Evolutionary conservation across 371 early-diverging fungal species (phyloP), one percentile per base, ranked within the genome.

Genomic region (Mucor plumbeus): DNA sequence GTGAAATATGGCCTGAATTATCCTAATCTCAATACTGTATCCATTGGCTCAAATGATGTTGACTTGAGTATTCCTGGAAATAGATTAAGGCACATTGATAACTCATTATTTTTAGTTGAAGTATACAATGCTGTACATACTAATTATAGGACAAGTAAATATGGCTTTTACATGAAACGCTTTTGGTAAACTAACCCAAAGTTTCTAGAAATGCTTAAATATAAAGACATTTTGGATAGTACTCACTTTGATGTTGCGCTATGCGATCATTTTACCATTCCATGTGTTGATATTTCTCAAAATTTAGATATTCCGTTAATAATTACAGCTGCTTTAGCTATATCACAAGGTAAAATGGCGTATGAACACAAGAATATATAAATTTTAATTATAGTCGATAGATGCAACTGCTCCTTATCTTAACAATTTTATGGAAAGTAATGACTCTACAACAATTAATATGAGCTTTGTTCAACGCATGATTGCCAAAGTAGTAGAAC

Each of bases 401-500:
- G 76, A 76, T 50, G 65, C 78, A 7, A 34, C 26, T 13, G 64
- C 80, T 13, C 68, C 80, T 9, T 79, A 75, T 15, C 34, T 74
- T 8, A 73, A 69, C 21, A 53, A 66, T n/a, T 15, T 70, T 14
- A 13, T 60, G 4, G 31, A 39, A 5, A 36, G 41, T 17, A 38
- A 38, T 3, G 63, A 68, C 1, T 63, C 70, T 7, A 76, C 67
- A 13, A 70, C 66, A 0, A 53, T 64, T 31, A 40, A 59, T 17
- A 44, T 65, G 58, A 54, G 71, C 2, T 36, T 73, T 13, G 31
- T 35, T n/a, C 47, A 55, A 0, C 68, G 78, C 5, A 61, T 78
- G 31, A 48, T 61, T 35, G 55, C 66, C 34, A 57, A 31, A 33
- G 60, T 54, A 44, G 35, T 53, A 53, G 54, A 19, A 2, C 56